Evolutionary conservation across 2,329 filamentous ascomycete species (phyloP), one percentile per base, ranked within the genome.

Genomic region (Aspergillus aculeatus): DNA sequence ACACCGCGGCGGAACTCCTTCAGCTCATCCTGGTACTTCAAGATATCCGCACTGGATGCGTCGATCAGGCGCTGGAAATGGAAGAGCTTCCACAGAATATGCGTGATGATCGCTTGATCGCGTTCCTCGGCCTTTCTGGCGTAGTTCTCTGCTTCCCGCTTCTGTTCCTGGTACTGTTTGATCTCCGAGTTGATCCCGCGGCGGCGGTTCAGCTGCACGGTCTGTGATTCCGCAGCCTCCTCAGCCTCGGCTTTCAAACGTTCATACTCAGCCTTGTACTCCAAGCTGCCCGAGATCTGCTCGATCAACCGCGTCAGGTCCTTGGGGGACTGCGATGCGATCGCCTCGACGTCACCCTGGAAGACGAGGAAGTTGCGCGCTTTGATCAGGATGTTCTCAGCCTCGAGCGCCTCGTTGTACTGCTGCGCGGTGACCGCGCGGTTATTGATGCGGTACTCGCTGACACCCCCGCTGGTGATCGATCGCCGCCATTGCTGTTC

Each of bases 301-400:
- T 99, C 95, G 58, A 99, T 96, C 54, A 99, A 81, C 54, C 91
- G 86, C 0, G 95, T 99, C 44, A 99, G 84, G 70, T 98, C 95
- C 68, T 92, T 93, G 0, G 95, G 92, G 1, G 92, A 96, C 74
- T 98, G 95, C 7, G 92, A 92, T 2, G 95, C 96, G 71, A 99
- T 97, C 24, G 92, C 91, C 76, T 99, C 95, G 19, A 99, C 94
- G 73, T 99, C 95, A 66, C 95, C 96, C 76, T 99, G 95, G 75
- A 99, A 99, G 38, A 99, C 95, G 5, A 99, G 84, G 74, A 99
- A 99, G 73, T 99, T 99, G 66, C 95, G 87, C 35, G 95, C 95
- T 77, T 96, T 98, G 81, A 99, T 98, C 62, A 99, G 81, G 66
- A 99, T 99, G 70, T 97, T 97, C 75, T 99, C 94, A 21, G 87